These are phyloP conservation scores for Erucastrum elatum DNA, from an alignment of 345 rosid species.

Conservation along the genomic window DNA sequence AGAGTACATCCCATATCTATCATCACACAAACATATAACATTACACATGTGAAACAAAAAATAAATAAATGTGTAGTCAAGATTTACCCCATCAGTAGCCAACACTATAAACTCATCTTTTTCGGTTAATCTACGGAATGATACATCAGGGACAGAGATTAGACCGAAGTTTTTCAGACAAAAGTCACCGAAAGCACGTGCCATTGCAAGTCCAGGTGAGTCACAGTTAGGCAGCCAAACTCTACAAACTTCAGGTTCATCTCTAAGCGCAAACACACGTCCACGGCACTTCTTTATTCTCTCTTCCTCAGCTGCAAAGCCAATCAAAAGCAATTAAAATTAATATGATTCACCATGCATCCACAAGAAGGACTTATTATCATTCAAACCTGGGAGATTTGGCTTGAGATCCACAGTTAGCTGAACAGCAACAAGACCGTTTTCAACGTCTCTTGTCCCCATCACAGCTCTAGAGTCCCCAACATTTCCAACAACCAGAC, in stretches of 20 bases:
- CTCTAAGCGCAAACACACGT: slow-evolving; percentile 89
- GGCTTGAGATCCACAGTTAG: slow-evolving; percentile 98
- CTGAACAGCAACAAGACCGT: slow-evolving; percentile 78
- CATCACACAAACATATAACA: slow-evolving; percentile 19
- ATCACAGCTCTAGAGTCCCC: slow-evolving; percentile 97
- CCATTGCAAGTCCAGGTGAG: slow-evolving; percentile 99
- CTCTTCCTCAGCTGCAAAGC: slow-evolving; percentile 78
- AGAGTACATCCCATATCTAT: slow-evolving; percentile 97
- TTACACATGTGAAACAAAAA: neutral
- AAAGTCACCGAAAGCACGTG: slow-evolving; percentile 98
- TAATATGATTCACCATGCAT: neutral
- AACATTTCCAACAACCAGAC: slow-evolving; percentile 78
- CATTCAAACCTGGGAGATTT: slow-evolving; percentile 73
- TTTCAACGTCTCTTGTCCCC: slow-evolving; percentile 68
- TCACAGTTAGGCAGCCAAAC: slow-evolving; percentile 94
- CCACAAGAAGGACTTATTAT: neutral
- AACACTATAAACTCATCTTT: slow-evolving; percentile 87
- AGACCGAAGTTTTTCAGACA: slow-evolving; percentile 97
- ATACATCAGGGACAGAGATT: slow-evolving; percentile 91
- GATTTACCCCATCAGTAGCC: slow-evolving; percentile 93
- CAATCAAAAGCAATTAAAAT: neutral
- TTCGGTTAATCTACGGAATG: slow-evolving; percentile 61
- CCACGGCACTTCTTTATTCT: slow-evolving; percentile 84
- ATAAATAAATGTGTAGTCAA: neutral
- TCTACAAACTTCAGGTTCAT: slow-evolving; percentile 95